Conservation (phyloP, 306 rosid species). For the Vicia faba region DNA sequence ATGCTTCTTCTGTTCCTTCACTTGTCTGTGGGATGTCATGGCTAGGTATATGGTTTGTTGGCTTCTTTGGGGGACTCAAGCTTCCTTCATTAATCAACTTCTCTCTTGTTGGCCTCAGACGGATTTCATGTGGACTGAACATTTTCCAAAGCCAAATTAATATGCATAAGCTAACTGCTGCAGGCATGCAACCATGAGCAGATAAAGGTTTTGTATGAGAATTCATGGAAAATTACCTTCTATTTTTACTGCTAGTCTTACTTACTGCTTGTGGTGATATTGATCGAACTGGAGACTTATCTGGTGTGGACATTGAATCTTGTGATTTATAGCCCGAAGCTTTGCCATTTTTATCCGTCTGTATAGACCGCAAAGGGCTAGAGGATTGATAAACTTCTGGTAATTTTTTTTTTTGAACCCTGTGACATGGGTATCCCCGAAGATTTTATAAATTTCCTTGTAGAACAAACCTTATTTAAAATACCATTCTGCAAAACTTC, state of each 20-base stretch:
- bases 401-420: conserved; percentile 47
- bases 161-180: conserved; percentile 14
- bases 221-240: conserved; percentile 52
- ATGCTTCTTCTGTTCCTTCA: conserved; percentile 54
- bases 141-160: conserved; percentile 37
- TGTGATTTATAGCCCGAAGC: conserved; percentile 40
- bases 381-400: conserved; percentile 44
- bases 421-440: conserved; percentile 38
- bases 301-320: conserved; percentile 41
- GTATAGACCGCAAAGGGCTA: conserved; percentile 46
- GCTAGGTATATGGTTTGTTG: conserved; percentile 51
- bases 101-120: conserved; percentile 47
- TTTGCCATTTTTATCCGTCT: conserved; percentile 44
- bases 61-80: conserved; percentile 56
- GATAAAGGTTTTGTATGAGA: conserved; percentile 9
- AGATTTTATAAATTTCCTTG: conserved; percentile 25
- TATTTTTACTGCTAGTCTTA: conserved; percentile 46
- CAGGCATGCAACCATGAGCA: conserved; percentile 21
- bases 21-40: conserved; percentile 48
- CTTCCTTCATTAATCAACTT: conserved; percentile 48
- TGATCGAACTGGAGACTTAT: conserved; percentile 49
- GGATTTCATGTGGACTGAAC: conserved; percentile 50
- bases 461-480: conserved; percentile 16
- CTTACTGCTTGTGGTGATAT: conserved; percentile 55
- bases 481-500: conserved; percentile 13